Conservation (phyloP, 345 rosid genomes). For the Eutrema japonicum region DNA sequence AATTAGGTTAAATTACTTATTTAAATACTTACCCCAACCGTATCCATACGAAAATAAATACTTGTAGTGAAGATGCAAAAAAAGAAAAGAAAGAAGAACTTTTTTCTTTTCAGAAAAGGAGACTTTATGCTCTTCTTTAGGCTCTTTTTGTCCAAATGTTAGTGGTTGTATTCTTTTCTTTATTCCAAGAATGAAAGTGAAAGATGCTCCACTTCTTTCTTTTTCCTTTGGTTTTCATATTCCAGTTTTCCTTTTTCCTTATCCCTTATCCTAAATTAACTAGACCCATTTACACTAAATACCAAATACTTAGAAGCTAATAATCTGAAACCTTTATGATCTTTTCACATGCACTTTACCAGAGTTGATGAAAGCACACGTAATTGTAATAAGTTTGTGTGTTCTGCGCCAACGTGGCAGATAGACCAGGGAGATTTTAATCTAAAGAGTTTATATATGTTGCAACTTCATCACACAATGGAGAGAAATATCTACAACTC, state of each 20-base stretch:
- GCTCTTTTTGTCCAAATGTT: constrained; percentile 2
- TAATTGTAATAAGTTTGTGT: constrained; percentile 17
- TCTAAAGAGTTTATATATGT: constrained; percentile 35
- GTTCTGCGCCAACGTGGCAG: constrained; percentile 22
- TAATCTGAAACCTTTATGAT: constrained; percentile 2
- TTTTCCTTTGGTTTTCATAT: constrained; percentile 20
- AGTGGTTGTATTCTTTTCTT: constrained; percentile 40
- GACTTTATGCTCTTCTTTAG: constrained; percentile 40
- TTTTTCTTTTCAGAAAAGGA: background rate
- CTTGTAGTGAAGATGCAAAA: constrained; percentile 19
- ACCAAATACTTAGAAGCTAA: constrained; percentile 3
- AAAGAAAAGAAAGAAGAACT: constrained; percentile 30
- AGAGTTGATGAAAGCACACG: constrained; percentile 13
- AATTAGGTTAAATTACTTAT: background rate
- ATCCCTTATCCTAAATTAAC: constrained; percentile 21
- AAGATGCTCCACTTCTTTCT: constrained; percentile 35
- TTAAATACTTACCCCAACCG: background rate
- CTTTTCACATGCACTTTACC: constrained; percentile 15
- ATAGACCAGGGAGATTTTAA: constrained; percentile 29
- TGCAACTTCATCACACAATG: constrained; percentile 37
- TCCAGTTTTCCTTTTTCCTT: constrained; percentile 5
- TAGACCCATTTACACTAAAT: constrained; percentile 7
- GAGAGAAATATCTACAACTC: constrained; percentile 38
- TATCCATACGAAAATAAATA: background rate
- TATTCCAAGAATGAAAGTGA: constrained; percentile 38